phyloP scores from a whole-genome alignment of 2,329 filamentous ascomycete species.

The Epichloe aotearoae region DNA sequence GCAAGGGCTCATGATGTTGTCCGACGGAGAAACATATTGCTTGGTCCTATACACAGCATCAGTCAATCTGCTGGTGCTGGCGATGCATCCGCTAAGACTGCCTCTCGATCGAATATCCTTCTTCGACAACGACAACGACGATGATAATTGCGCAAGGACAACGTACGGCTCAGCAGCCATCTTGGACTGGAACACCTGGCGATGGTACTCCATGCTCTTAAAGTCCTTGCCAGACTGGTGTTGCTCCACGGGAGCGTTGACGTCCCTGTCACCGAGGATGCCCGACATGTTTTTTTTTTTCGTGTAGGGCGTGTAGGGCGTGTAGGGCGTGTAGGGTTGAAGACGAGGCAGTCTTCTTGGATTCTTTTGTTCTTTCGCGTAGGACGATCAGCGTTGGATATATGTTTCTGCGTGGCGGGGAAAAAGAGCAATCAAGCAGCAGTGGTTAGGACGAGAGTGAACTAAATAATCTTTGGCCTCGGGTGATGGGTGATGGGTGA shows the following conservation, averaged over 20 bases:
- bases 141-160: constrained; percentile 6
- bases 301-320: not conserved
- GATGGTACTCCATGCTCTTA: constrained; percentile 66
- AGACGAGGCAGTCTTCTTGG: not conserved
- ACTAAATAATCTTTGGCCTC: not conserved
- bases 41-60: constrained; percentile 3
- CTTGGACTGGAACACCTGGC: constrained; percentile 60
- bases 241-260: constrained; percentile 38
- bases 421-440: not conserved
- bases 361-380: not conserved
- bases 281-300: constrained; percentile 32
- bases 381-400: constrained; percentile 1
- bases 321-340: not conserved
- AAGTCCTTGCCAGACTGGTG: constrained; percentile 30
- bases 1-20: constrained; percentile 79
- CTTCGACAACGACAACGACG: not conserved
- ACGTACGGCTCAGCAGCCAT: constrained; percentile 53
- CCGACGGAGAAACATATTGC: constrained; percentile 67
- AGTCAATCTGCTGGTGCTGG: not conserved
- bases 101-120: not conserved
- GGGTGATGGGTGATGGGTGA: no score
- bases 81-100: not conserved
- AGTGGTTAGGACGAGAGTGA: not conserved
- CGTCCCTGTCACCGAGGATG: constrained; percentile 53
- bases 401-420: constrained; percentile 1